Conservation (phyloP, 768 basidiomycete genomes). For the Favolaschia claudopus region DNA sequence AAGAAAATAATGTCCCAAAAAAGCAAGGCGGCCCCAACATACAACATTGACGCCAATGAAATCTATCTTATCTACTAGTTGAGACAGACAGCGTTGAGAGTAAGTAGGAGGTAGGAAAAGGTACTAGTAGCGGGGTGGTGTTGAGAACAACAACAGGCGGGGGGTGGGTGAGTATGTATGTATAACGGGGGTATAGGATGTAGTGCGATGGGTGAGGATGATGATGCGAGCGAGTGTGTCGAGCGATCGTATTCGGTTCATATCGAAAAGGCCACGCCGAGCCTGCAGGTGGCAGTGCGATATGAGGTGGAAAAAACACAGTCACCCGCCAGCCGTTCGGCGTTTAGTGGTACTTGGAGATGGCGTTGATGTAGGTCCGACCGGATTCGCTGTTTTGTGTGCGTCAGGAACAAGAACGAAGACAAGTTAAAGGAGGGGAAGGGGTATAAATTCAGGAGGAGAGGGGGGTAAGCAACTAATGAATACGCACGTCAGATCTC, state of each 20-base stretch:
- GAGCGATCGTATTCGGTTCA: too few relatives aligned
- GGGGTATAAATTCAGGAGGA: too few relatives aligned
- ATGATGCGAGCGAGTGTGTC: not conserved
- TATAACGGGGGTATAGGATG: not conserved
- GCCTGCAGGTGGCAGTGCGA: constrained; percentile 9
- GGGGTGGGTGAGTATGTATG: not conserved
- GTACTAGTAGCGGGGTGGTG: too few relatives aligned
- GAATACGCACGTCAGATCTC: constrained; percentile 16
- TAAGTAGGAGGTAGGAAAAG: too few relatives aligned
- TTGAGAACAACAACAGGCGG: not conserved
- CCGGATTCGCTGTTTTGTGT: constrained; percentile 13
- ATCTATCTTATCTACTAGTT: too few relatives aligned
- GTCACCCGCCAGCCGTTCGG: too few relatives aligned
- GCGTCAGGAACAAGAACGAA: not conserved
- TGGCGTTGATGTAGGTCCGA: constrained; percentile 21
- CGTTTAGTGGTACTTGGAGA: constrained; percentile 23
- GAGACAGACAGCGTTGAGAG: too few relatives aligned
- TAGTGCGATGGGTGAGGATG: not conserved
- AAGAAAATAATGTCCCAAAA: too few relatives aligned
- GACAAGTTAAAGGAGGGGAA: not conserved
- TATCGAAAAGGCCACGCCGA: constrained; percentile 16
- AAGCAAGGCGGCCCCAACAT: too few relatives aligned
- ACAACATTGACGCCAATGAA: too few relatives aligned
- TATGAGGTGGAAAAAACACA: not conserved
- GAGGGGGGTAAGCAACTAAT: too few relatives aligned